These are phyloP conservation scores for Volvox reticuliferus DNA, from an alignment of 139 green algal genomes.

Conservation along the genomic window DNA sequence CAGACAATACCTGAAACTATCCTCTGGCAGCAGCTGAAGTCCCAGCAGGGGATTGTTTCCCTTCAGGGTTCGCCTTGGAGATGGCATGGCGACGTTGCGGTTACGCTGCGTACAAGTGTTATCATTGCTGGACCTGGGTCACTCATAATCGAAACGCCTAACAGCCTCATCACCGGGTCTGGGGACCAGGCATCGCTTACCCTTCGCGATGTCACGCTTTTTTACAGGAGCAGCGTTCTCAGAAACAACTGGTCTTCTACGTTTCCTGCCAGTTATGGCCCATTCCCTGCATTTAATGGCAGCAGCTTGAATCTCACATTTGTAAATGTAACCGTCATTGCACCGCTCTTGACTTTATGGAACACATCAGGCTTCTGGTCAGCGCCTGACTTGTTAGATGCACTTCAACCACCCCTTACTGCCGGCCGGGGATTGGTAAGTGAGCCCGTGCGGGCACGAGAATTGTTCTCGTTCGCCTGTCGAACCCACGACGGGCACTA, in stretches of 20 bases:
- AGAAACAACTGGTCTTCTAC: background rate
- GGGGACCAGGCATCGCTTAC: background rate
- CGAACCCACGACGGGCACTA: no score
- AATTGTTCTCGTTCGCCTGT: no score
- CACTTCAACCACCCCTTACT: background rate
- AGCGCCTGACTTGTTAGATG: background rate
- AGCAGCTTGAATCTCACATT: background rate
- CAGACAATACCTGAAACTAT: background rate
- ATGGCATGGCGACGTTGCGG: background rate
- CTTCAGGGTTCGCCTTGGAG: background rate
- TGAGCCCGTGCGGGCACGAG: no score
- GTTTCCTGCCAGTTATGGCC: background rate
- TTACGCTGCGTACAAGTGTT: background rate
- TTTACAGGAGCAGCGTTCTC: background rate
- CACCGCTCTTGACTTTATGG: background rate
- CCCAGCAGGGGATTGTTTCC: background rate
- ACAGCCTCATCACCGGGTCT: background rate
- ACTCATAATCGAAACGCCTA: background rate
- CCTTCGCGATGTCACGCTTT: conserved; percentile 4
- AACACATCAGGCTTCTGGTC: conserved; percentile 1
- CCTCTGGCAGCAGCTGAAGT: conserved; percentile 16
- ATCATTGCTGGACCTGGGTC: background rate
- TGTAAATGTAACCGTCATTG: background rate
- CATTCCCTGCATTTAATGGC: background rate
- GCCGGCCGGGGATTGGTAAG: background rate